Conservation (phyloP, 2,329 filamentous ascomycete species). For the Colletotrichum sp. region DNA sequence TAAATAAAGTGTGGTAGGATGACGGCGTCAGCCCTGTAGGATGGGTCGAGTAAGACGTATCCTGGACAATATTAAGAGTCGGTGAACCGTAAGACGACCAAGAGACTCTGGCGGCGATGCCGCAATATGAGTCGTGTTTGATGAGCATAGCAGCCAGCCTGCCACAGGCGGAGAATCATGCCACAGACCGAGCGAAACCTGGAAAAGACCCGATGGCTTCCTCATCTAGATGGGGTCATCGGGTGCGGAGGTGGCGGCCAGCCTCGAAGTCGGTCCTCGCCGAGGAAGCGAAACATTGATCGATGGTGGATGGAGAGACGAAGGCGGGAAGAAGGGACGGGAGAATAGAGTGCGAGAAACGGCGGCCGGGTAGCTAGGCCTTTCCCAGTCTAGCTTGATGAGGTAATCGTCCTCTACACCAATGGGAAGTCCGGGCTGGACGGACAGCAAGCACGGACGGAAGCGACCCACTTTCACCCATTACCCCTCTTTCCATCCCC, state of each 20-base stretch:
- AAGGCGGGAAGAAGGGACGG: neutral
- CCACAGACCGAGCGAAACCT: neutral
- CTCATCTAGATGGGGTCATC: neutral
- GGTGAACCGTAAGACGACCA: neutral
- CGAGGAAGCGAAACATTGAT: neutral
- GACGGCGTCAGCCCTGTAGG: constrained; percentile 7
- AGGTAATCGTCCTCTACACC: neutral
- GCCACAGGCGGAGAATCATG: neutral
- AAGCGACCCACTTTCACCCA: constrained; percentile 1
- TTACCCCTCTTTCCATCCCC: constrained; percentile 8
- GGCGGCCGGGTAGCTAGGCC: neutral
- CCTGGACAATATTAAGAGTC: neutral
- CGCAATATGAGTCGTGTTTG: neutral
- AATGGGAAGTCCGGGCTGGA: neutral
- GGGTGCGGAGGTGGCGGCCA: neutral
- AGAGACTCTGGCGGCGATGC: neutral
- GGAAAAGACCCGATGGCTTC: neutral
- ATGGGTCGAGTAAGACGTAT: constrained; percentile 5
- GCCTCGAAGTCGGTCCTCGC: neutral
- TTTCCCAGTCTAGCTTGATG: neutral
- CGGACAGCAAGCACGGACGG: neutral
- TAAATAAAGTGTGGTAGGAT: neutral
- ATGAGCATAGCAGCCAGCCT: neutral
- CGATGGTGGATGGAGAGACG: neutral
- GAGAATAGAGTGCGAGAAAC: neutral